Conservation (phyloP, 192 early-diverging fungal species). For the Phlyctochytrium bullatum region DNA sequence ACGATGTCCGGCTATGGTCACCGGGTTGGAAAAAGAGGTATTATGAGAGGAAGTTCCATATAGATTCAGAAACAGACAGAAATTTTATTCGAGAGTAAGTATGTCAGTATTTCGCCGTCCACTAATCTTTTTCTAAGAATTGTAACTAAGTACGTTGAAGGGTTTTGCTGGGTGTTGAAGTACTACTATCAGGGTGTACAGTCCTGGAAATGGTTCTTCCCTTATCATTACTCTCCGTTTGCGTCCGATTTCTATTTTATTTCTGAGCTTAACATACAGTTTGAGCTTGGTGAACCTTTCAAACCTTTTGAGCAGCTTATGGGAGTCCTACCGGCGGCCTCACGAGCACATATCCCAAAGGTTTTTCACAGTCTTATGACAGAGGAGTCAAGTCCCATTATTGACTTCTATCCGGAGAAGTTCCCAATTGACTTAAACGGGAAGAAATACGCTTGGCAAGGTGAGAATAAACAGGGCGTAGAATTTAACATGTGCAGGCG, state of each 20-base stretch:
- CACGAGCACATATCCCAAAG: constrained; percentile 77
- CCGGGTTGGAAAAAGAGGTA: constrained; percentile 76
- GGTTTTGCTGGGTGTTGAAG: constrained; percentile 95
- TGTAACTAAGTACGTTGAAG: constrained; percentile 79
- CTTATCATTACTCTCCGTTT: constrained; percentile 95
- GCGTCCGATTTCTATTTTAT: constrained; percentile 74
- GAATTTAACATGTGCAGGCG: constrained; percentile 32
- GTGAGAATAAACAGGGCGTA: constrained; percentile 29
- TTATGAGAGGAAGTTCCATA: constrained; percentile 72
- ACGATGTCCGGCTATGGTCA: constrained; percentile 72
- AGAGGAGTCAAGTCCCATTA: constrained; percentile 80
- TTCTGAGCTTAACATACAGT: constrained; percentile 56
- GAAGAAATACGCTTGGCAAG: constrained; percentile 98
- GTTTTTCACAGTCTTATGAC: constrained; percentile 84
- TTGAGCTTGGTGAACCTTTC: constrained; percentile 83
- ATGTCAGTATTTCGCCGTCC: background rate
- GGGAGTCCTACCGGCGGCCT: constrained; percentile 92
- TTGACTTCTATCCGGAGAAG: constrained; percentile 89
- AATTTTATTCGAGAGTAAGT: constrained; percentile 47
- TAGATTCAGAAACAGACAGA: constrained; percentile 56
- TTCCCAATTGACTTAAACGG: constrained; percentile 97
- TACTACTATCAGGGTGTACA: constrained; percentile 96
- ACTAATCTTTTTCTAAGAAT: constrained; percentile 31
- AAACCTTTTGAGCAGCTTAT: constrained; percentile 97
- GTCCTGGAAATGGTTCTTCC: constrained; percentile 99